These are phyloP conservation scores for Nakazawaea wyomingensis DNA, from an alignment of 805 yeast species.

Conservation along the genomic window DNA sequence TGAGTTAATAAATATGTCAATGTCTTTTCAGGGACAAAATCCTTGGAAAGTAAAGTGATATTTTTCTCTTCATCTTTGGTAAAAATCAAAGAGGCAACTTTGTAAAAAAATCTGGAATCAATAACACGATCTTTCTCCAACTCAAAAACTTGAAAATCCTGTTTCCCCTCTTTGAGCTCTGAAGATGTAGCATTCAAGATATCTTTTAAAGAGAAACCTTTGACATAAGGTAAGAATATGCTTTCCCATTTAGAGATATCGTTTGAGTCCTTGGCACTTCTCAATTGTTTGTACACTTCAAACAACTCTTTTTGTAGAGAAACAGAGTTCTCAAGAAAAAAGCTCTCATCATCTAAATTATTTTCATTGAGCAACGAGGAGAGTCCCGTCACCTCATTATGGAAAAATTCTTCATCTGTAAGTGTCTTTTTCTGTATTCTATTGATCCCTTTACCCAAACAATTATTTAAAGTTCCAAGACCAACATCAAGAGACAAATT, in stretches of 20 bases:
- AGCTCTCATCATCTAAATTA: conserved; percentile 18
- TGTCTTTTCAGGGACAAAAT: conserved; percentile 49
- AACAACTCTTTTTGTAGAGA: conserved; percentile 20
- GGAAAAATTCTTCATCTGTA: conserved; percentile 15
- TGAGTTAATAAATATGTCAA: conserved; percentile 77
- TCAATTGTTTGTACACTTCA: conserved; percentile 25
- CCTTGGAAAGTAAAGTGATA: conserved; percentile 21
- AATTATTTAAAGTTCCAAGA: conserved; percentile 59
- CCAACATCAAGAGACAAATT: conserved; percentile 56
- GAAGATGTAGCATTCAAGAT: conserved; percentile 19
- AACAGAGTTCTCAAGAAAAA: conserved; percentile 21
- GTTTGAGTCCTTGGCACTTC: conserved; percentile 16
- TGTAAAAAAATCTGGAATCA: conserved; percentile 50
- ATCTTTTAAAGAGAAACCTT: conserved; percentile 23
- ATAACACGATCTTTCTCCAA: conserved; percentile 62
- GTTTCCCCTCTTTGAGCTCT: conserved; percentile 20
- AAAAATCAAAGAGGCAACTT: conserved; percentile 40
- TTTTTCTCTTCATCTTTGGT: conserved; percentile 17
- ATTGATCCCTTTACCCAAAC: conserved; percentile 57
- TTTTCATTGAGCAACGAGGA: conserved; percentile 19
- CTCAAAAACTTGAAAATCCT: conserved; percentile 42
- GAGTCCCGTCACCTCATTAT: conserved; percentile 20
- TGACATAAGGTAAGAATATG: conserved; percentile 25
- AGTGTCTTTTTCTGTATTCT: conserved; percentile 13
- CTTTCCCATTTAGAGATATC: conserved; percentile 26